Percentiles rank a stretch among this genome's conserved stretches.
Evolutionary conservation across 768 basidiomycete genomes (phyloP).

Genomic region (Boletus rubropictus): DNA sequence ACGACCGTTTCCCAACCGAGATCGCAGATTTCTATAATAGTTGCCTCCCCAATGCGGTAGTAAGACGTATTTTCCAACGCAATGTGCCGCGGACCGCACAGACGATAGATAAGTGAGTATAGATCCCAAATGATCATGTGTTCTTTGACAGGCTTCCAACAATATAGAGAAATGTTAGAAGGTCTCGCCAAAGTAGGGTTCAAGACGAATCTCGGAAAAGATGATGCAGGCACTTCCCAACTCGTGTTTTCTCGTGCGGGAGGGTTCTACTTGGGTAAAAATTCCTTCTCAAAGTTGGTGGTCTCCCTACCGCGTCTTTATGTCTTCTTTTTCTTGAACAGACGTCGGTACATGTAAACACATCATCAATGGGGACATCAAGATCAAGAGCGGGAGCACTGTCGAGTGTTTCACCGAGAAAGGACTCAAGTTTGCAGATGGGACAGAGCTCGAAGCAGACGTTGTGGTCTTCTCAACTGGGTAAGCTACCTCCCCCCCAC

Average conservation of each 20-base stretch:
- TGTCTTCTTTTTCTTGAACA: background rate
- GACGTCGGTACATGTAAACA: conserved; percentile 38
- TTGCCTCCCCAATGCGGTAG: conserved; percentile 12
- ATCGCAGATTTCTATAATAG: conserved; percentile 15
- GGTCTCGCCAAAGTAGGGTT: conserved; percentile 36
- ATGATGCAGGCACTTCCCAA: conserved; percentile 31
- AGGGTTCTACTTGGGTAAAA: conserved; percentile 38
- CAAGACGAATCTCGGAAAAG: conserved; percentile 31
- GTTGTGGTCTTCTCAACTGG: conserved; percentile 31
- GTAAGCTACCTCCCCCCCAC: conserved; percentile 11
- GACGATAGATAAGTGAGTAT: conserved; percentile 24
- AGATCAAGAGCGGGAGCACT: conserved; percentile 41
- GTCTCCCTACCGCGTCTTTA: background rate
- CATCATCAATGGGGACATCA: conserved; percentile 45
- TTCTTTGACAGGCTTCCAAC: background rate
- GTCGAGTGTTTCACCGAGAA: conserved; percentile 29
- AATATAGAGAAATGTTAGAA: conserved; percentile 32
- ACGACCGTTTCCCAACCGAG: conserved; percentile 20
- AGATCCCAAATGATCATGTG: background rate
- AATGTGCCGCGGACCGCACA: conserved; percentile 12
- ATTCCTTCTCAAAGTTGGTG: no score
- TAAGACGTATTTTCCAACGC: conserved; percentile 20
- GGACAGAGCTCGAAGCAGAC: conserved; percentile 29
- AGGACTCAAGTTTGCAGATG: conserved; percentile 28
- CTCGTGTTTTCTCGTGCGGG: conserved; percentile 29